These are phyloP conservation scores for cucumber (Cucumis sativus) DNA, from an alignment of 306 rosid species.

Conservation along the genomic window DNA sequence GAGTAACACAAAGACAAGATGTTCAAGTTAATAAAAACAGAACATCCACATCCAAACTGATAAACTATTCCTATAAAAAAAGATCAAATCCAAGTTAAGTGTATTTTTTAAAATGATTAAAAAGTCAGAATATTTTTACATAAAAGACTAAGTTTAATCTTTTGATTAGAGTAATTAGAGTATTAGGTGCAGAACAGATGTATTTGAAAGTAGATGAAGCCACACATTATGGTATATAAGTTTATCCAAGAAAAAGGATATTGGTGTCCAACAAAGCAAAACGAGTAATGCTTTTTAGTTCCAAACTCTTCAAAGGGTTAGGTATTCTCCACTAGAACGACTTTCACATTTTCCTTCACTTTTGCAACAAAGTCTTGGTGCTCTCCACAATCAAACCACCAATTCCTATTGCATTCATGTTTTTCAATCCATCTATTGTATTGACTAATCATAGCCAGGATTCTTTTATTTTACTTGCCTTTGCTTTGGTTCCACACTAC, in stretches of 20 bases:
- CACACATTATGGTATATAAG: background rate
- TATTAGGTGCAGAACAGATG: background rate
- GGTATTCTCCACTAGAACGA: background rate
- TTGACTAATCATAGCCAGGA: too few relatives aligned
- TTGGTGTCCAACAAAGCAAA: background rate
- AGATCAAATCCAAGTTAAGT: too few relatives aligned
- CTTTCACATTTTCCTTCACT: background rate
- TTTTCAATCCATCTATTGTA: too few relatives aligned
- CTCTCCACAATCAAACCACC: background rate
- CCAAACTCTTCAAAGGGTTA: background rate
- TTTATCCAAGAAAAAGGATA: background rate
- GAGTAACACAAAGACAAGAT: too few relatives aligned
- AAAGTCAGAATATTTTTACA: too few relatives aligned
- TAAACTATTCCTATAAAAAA: too few relatives aligned
- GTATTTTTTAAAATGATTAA: too few relatives aligned
- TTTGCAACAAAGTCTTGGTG: background rate
- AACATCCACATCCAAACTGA: too few relatives aligned
- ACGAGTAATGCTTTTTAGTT: background rate
- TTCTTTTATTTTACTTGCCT: too few relatives aligned
- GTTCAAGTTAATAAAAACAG: too few relatives aligned
- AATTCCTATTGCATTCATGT: background rate
- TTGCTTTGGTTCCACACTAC: too few relatives aligned
- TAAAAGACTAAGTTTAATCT: too few relatives aligned
- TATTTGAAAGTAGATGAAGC: background rate
- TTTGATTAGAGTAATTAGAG: background rate